Percentiles rank a stretch among this genome's conserved stretches.
Conservation (phyloP, 768 basidiomycete species). For the Suillus occidentalis region DNA sequence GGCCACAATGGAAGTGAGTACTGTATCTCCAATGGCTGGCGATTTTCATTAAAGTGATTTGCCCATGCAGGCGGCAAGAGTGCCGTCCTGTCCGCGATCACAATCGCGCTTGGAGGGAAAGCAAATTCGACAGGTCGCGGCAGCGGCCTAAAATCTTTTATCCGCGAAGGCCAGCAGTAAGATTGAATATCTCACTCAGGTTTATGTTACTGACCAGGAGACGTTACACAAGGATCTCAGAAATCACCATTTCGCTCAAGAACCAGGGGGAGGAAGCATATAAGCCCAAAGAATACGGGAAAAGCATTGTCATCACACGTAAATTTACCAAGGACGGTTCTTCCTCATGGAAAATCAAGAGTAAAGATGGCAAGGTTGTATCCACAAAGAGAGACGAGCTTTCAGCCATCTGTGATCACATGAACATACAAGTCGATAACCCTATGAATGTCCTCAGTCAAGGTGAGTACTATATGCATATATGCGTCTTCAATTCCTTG, state of each 20-base stretch:
- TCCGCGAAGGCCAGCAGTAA: conserved; percentile 80
- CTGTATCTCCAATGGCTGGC: not conserved
- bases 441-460: conserved; percentile 94
- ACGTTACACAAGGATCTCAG: conserved; percentile 48
- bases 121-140: conserved; percentile 90
- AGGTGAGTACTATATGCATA: conserved; percentile 40
- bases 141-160: conserved; percentile 78
- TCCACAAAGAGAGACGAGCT: conserved; percentile 83
- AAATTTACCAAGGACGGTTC: conserved; percentile 74
- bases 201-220: conserved; percentile 5
- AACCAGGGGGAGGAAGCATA: conserved; percentile 93
- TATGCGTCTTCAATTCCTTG: not conserved
- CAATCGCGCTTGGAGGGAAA: conserved; percentile 92
- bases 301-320: conserved; percentile 82
- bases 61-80: conserved; percentile 80
- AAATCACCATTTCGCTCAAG: conserved; percentile 80
- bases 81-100: conserved; percentile 89
- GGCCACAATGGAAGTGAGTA: conserved; percentile 91
- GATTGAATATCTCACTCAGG: conserved; percentile 22
- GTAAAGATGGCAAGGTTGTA: conserved; percentile 60
- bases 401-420: conserved; percentile 86
- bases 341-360: conserved; percentile 82
- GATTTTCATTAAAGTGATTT: not conserved
- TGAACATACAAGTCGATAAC: conserved; percentile 97
- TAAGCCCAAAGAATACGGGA: conserved; percentile 81